Percentiles rank a stretch among this genome's conserved stretches.
phyloP scores from a whole-genome alignment of 257 asterid genomes.

The Paulownia fortunei region DNA sequence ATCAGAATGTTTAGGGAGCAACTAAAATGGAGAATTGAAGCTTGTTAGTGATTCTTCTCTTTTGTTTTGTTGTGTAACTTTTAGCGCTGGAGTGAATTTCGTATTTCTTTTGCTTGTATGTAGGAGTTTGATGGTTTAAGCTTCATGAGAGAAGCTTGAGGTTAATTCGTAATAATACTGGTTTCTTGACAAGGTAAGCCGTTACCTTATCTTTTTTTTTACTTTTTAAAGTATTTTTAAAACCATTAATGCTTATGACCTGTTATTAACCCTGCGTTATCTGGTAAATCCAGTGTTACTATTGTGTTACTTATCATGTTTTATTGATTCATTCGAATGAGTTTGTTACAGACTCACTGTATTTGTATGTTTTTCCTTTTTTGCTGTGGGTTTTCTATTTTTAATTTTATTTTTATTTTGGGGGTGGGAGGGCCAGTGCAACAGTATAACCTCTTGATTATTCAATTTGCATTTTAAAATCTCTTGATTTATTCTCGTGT shows the following conservation, averaged over 20 bases:
- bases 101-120: background rate
- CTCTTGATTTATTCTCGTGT: background rate
- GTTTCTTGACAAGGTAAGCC: slow-evolving; percentile 17
- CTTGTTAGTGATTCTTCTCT: background rate
- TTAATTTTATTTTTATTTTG: background rate
- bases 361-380: background rate
- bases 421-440: background rate
- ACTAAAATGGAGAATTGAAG: slow-evolving; percentile 20
- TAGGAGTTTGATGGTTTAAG: slow-evolving; percentile 23
- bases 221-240: too few species aligned
- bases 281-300: background rate
- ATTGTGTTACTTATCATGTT: background rate
- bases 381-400: background rate
- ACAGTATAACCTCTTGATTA: background rate
- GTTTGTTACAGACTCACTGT: background rate
- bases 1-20: background rate
- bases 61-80: background rate
- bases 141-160: slow-evolving; percentile 13
- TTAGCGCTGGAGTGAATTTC: background rate
- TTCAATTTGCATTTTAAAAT: background rate
- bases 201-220: background rate
- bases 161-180: slow-evolving; percentile 9
- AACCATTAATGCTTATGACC: background rate
- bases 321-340: background rate
- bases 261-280: background rate